Evolutionary conservation across 371 early-diverging fungal genomes (phyloP).

Genomic region (Zopfochytrium polystomum): DNA sequence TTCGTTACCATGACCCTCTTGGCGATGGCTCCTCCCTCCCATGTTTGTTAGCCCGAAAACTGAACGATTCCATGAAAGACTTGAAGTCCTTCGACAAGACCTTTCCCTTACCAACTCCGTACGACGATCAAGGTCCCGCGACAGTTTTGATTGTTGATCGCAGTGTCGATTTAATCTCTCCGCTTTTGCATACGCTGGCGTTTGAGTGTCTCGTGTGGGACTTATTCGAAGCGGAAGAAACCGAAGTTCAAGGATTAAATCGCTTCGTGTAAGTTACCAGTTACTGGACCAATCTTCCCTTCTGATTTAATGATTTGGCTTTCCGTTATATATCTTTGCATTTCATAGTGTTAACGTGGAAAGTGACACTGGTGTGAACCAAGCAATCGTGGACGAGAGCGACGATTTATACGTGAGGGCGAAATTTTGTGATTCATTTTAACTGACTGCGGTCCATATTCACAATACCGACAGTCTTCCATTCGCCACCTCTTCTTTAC

Average conservation of each 20-base stretch:
- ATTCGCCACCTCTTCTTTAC: conserved; percentile 35
- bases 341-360: too few relatives aligned
- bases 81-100: conserved; percentile 52
- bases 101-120: conserved; percentile 55
- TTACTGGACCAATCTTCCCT: too few relatives aligned
- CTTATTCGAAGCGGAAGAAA: conserved; percentile 74
- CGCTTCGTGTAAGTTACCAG: conserved; percentile 46
- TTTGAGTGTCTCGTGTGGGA: conserved; percentile 94
- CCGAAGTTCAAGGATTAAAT: conserved; percentile 44
- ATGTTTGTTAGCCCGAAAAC: conserved; percentile 55
- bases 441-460: not conserved
- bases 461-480: conserved; percentile 11
- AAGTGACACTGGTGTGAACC: conserved; percentile 48
- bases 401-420: conserved; percentile 31
- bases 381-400: conserved; percentile 41
- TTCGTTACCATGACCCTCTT: conserved; percentile 74
- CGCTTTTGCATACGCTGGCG: conserved; percentile 89
- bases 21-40: conserved; percentile 54
- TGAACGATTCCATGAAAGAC: conserved; percentile 56
- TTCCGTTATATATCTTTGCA: too few relatives aligned
- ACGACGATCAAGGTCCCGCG: conserved; percentile 61
- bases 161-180: conserved; percentile 78
- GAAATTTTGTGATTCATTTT: not conserved
- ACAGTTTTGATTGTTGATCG: conserved; percentile 86
- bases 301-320: too few relatives aligned